Evolutionary conservation across 345 rosid genomes (phyloP).

Genomic region (Physaria fendleri): DNA sequence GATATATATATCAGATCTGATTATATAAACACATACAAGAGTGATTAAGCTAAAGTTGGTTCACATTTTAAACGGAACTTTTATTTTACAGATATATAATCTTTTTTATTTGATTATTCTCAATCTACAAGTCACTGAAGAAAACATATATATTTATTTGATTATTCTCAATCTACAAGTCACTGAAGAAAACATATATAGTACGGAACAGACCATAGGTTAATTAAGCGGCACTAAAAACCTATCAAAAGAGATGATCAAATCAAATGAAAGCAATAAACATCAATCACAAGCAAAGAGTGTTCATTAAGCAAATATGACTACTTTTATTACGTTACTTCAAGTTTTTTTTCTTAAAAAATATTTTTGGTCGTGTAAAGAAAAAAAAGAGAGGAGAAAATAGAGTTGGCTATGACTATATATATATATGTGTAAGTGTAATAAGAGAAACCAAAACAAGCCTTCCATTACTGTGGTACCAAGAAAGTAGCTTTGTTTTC

Average conservation of each 20-base stretch:
- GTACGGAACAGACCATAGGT: conserved; percentile 17
- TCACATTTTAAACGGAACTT: not conserved
- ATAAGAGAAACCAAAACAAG: conserved; percentile 37
- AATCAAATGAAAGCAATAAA: conserved; percentile 28
- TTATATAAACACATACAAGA: no score
- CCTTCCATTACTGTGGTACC: conserved; percentile 40
- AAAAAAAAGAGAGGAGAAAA: conserved; percentile 21
- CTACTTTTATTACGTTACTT: not conserved
- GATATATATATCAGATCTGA: no score
- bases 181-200: conserved; percentile 15
- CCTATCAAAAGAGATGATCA: conserved; percentile 16
- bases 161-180: not conserved
- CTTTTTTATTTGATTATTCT: not conserved
- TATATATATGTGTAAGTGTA: no score
- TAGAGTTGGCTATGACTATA: conserved; percentile 40
- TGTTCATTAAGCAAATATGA: conserved; percentile 14
- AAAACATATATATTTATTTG: not conserved
- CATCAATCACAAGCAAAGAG: conserved; percentile 34
- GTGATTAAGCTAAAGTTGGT: no score
- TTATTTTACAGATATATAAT: not conserved
- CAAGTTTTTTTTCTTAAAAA: not conserved
- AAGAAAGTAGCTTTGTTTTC: conserved; percentile 46
- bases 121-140: not conserved
- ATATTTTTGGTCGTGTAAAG: not conserved
- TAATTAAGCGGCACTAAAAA: not conserved